These are phyloP conservation scores for Lactuca saligna DNA, from an alignment of 129 eudicot species.

Conservation along the genomic window DNA sequence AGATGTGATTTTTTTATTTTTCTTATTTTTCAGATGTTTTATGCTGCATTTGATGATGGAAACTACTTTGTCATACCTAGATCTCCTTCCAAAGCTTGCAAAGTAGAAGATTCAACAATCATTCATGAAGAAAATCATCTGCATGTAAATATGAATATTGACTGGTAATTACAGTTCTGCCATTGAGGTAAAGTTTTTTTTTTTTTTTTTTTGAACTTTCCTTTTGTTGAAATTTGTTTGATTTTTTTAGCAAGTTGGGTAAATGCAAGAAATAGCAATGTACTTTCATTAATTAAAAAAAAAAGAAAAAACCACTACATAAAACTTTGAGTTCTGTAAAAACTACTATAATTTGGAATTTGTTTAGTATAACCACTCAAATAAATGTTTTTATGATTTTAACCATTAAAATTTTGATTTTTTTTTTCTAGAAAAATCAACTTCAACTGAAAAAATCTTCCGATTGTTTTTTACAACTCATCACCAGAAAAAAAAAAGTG, in stretches of 20 bases:
- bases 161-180: slow-evolving; percentile 57
- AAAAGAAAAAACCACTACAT: too few species aligned
- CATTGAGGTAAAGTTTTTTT: slow-evolving; percentile 55
- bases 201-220: background rate
- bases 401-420: too few species aligned
- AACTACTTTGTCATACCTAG: slow-evolving; percentile 87
- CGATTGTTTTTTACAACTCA: too few species aligned
- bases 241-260: slow-evolving; percentile 6
- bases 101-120: slow-evolving; percentile 39
- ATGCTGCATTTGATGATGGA: slow-evolving; percentile 78
- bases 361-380: too few species aligned
- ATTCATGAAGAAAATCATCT: slow-evolving; percentile 35
- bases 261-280: too few species aligned
- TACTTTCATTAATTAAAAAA: too few species aligned
- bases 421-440: too few species aligned
- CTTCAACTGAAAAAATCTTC: too few species aligned
- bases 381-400: too few species aligned
- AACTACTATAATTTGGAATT: background rate
- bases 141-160: slow-evolving; percentile 41
- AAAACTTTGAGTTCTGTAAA: background rate
- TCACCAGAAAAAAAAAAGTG: too few species aligned
- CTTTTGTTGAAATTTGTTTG: too few species aligned
- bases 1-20: background rate
- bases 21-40: slow-evolving; percentile 53
- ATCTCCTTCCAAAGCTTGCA: slow-evolving; percentile 65